Percentiles rank a stretch among this genome's conserved stretches.
Conservation (phyloP, 306 rosid species). For the Cercis canadensis region DNA sequence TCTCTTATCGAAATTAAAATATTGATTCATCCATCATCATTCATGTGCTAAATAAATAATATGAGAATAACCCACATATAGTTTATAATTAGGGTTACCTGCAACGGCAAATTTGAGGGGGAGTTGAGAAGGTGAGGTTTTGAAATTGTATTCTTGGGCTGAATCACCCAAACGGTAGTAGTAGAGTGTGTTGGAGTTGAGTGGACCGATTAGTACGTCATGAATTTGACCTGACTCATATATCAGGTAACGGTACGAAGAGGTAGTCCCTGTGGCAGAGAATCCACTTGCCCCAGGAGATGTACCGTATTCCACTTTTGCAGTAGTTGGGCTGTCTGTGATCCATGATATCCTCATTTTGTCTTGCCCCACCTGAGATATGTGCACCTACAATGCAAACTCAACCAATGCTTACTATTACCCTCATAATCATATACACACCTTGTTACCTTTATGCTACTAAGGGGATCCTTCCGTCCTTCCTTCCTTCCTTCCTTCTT, state of each 20-base stretch:
- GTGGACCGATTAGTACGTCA: slow-evolving; percentile 72
- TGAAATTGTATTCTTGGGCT: slow-evolving; percentile 47
- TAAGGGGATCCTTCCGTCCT: too few relatives aligned
- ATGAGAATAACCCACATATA: too few relatives aligned
- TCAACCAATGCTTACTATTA: not conserved
- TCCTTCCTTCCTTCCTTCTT: too few relatives aligned
- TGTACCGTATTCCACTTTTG: slow-evolving; percentile 59
- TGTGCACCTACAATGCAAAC: slow-evolving; percentile 64
- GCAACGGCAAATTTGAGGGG: slow-evolving; percentile 75
- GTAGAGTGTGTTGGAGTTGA: slow-evolving; percentile 56
- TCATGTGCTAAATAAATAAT: too few relatives aligned
- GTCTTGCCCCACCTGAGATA: slow-evolving; percentile 49
- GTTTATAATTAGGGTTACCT: slow-evolving; percentile 50
- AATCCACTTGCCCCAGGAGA: slow-evolving; percentile 45
- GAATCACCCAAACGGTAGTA: slow-evolving; percentile 75
- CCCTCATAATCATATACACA: too few relatives aligned
- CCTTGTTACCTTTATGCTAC: too few relatives aligned
- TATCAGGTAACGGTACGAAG: slow-evolving; percentile 35
- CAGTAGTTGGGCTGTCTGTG: slow-evolving; percentile 43
- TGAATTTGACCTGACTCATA: slow-evolving; percentile 72
- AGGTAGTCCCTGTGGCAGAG: slow-evolving; percentile 53
- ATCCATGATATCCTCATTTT: slow-evolving; percentile 82
- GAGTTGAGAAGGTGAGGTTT: slow-evolving; percentile 68
- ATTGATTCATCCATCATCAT: too few relatives aligned
- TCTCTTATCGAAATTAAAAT: too few relatives aligned